Base-by-base conservation (phyloP, 768 basidiomycete species). In the Hypsizygus marmoreus region DNA sequence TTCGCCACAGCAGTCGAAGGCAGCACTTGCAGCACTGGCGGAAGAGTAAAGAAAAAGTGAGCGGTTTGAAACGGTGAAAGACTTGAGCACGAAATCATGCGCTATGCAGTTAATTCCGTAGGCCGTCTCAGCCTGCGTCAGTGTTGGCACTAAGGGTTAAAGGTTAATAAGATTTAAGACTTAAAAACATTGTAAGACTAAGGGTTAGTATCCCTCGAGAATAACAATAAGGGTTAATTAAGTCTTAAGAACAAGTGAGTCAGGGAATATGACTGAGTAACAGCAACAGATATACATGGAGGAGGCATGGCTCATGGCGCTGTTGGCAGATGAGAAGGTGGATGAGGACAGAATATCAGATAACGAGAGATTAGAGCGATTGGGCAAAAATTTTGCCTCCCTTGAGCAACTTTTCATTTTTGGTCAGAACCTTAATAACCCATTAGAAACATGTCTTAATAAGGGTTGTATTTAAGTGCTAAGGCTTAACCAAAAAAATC, bases 251-350 rank as follows among this genome's bases (percentile, higher is more conserved):
- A 30, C 13, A 10, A 41, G 17, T 33, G 5, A n/a, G n/a, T n/a
- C n/a, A n/a, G n/a, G n/a, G n/a, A n/a, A n/a, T n/a, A n/a, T n/a
- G n/a, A n/a, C n/a, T n/a, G n/a, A n/a, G n/a, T n/a, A n/a, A n/a
- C 22, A 39, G 37, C 35, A 19, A 12, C 19, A 50, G 14, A 54
- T 51, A 19, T 51, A 55, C 26, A 50, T 49, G 16, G 43, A 56
- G 34, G 55, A 62, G 40, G 54, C 34, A 38, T 26, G 16, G 8
- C 22, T 60, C 29, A 59, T 61, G 57, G 59, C 60, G 28, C 25
- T 60, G 25, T 12, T 61, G 14, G 57, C 49, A 1, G 51, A 53
- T 29, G 47, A 53, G 34, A 49, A 58, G 23, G 53, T 41, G 13
- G 55, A 56, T 33, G 42, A 47, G 23, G 40, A 55, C 1, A 50